A percentile compares a stretch with the other conserved stretches of the same genome.
phyloP scores from a whole-genome alignment of 257 asterid genomes.

The Solanum microdontum region DNA sequence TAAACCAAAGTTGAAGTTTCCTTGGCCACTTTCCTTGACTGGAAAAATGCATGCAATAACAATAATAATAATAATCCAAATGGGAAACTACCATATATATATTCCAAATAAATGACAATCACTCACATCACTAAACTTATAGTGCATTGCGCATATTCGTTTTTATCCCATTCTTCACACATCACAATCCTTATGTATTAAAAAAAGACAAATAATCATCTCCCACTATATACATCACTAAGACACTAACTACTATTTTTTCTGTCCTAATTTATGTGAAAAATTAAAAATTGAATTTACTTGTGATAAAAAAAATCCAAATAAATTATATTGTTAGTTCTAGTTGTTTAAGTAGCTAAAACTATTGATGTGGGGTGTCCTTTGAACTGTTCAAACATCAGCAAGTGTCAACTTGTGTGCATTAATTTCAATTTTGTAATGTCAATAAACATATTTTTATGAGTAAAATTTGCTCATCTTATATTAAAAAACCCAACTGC shows the following conservation, averaged over 20 bases:
- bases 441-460: neutral
- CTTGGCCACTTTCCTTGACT: conserved; percentile 30
- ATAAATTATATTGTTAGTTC: neutral
- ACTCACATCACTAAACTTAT: neutral
- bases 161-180: neutral
- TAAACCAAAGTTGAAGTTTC: neutral
- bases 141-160: neutral
- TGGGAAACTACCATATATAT: neutral
- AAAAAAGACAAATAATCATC: neutral
- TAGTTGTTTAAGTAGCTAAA: neutral
- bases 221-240: neutral
- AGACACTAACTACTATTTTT: no score
- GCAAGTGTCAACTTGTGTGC: neutral
- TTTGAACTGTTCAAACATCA: neutral
- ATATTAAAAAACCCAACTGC: neutral
- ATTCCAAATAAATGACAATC: neutral
- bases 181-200: neutral
- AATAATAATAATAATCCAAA: neutral
- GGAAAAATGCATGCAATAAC: neutral
- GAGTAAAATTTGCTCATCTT: neutral
- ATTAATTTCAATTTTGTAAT: neutral
- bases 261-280: no score
- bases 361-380: neutral
- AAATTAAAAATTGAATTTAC: neutral
- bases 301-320: neutral